A percentile compares a stretch with the other conserved stretches of the same genome.
phyloP scores from a whole-genome alignment of 2,329 filamentous ascomycete genomes.

The Cryphonectria carpinicola region DNA sequence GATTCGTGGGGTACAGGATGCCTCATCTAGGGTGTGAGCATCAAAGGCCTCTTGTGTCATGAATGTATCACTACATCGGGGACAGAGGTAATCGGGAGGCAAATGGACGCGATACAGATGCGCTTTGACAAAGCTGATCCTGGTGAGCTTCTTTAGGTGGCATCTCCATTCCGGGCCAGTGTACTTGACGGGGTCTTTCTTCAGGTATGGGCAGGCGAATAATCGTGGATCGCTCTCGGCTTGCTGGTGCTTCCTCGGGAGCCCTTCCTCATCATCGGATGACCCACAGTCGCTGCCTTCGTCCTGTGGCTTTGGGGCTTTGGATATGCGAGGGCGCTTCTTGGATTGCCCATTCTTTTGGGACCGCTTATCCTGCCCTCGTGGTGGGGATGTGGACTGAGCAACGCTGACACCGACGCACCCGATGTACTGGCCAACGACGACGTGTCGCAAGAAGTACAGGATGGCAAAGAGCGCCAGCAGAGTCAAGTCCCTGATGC shows the following conservation, averaged over 20 bases:
- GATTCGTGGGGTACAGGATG: neutral
- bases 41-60: neutral
- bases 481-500: no score
- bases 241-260: no score
- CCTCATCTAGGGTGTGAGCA: no score
- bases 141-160: neutral
- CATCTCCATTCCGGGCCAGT: neutral
- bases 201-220: neutral
- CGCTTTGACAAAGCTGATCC: neutral
- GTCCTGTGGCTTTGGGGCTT: neutral
- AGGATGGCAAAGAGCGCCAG: no score
- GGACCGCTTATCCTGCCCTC: neutral
- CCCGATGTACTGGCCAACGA: neutral
- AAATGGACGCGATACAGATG: no score
- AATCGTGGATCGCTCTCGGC: no score
- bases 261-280: neutral
- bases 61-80: neutral
- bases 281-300: neutral
- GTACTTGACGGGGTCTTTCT: neutral
- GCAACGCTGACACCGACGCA: no score
- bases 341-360: neutral
- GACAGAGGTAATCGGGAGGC: no score
- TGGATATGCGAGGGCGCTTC: neutral
- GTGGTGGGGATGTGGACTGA: no score
- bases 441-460: no score